Conservation (phyloP, 2,329 filamentous ascomycete species). For the Daldinia sp. region DNA sequence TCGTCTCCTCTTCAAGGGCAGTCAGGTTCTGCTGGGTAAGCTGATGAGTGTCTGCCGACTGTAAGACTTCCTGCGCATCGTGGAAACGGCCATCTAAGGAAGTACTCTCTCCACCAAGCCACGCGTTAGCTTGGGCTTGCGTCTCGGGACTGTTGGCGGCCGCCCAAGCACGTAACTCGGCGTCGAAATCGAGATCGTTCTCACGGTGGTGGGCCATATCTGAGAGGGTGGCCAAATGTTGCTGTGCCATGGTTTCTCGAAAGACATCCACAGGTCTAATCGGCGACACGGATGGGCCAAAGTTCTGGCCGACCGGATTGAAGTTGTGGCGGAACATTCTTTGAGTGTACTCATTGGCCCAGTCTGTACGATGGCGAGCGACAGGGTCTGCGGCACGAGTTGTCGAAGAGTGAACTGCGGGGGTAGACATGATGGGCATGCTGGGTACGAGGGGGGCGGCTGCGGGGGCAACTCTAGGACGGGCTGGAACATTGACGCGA, state of each 20-base stretch:
- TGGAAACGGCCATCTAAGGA: background rate
- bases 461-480: background rate
- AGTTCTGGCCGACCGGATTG: background rate
- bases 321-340: background rate
- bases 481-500: background rate
- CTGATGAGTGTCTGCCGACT: background rate
- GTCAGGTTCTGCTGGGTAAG: background rate
- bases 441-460: background rate
- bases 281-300: background rate
- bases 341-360: slow-evolving; percentile 1
- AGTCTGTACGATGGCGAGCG: background rate
- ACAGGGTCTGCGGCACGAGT: background rate
- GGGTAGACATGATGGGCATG: background rate
- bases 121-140: slow-evolving; percentile 1
- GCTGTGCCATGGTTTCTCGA: background rate
- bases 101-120: background rate
- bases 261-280: background rate
- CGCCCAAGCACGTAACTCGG: slow-evolving; percentile 27
- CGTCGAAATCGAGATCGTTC: slow-evolving; percentile 30
- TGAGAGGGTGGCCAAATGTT: background rate
- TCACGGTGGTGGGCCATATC: background rate
- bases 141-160: slow-evolving; percentile 8
- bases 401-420: background rate
- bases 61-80: background rate
- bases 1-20: slow-evolving; percentile 25